Evolutionary conservation across 2,329 filamentous ascomycete genomes (phyloP), one percentile per base, ranked within the genome.

Genomic region (Plectosphaerella cucumerina): DNA sequence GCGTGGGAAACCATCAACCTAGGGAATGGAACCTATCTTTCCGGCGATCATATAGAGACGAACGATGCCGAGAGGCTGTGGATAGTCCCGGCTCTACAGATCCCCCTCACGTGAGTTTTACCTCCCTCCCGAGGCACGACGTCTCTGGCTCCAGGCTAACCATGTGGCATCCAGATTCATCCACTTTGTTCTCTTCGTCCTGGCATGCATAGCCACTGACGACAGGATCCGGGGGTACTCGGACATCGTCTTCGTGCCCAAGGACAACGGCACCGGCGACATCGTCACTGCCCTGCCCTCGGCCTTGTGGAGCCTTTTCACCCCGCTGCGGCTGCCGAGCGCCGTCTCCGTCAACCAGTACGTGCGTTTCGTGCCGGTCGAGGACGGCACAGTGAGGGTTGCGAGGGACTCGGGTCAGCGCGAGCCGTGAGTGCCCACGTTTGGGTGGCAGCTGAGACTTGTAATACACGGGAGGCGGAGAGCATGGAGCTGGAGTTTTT

Each of bases 321-420:
- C 39, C 6, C 45, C 51, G 33, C 35, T 46, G 42, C 48, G 34
- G 53, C 44, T 57, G 47, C 41, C 21, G 31, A 45, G 56, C 2
- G 53, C 51, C 3, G 56, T 48, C 20, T 56, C 53, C 18, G 55
- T 53, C 34, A 56, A 56, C 34, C 55, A 56, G 23, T 57, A 53
- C 34, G 55, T 57, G 23, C 47, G 55, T 6, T 56, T 52, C 12
- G 51, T 54, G 37, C 47, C 53, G 5, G 51, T 47, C 1, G 53
- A 47, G 23, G 48, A 57, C 51, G 55, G 55, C 3, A 56, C 53
- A 8, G 53, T 54, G 1, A 52, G 49, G 14, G 45, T 56, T 22
- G 52, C 54, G 17, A 31, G 54, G 21, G 51, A 42, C 4, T 42
- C 39, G 3, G 17, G 18, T 11, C 18, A 42, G 18, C n/a, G 39